These are phyloP conservation scores for Irpex sp. DNA, from an alignment of 1,284 basidiomycete species.

Conservation along the genomic window DNA sequence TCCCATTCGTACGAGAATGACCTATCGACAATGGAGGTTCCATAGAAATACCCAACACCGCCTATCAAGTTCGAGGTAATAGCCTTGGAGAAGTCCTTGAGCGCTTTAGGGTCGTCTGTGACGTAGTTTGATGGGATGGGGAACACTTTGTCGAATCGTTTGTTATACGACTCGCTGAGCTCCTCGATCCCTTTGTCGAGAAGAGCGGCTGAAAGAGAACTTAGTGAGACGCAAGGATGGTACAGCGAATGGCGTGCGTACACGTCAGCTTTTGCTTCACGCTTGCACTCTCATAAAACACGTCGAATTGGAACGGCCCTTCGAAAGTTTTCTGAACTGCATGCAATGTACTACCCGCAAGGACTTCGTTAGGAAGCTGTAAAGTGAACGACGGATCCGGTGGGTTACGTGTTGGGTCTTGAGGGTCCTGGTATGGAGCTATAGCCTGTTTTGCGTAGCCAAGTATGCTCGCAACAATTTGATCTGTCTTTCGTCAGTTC, in stretches of 20 bases:
- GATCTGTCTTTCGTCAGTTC: constrained; percentile 41
- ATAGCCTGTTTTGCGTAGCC: constrained; percentile 54
- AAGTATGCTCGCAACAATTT: constrained; percentile 63
- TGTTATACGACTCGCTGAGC: constrained; percentile 57
- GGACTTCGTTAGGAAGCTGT: constrained; percentile 71
- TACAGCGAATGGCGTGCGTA: constrained; percentile 31
- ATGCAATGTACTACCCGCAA: constrained; percentile 74
- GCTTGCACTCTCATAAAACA: constrained; percentile 78
- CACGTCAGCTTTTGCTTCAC: constrained; percentile 57
- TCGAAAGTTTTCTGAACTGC: constrained; percentile 85
- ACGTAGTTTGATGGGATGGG: constrained; percentile 58
- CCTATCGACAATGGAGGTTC: constrained; percentile 83
- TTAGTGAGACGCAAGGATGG: constrained; percentile 12
- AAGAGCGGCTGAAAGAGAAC: constrained; percentile 40
- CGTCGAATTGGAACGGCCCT: constrained; percentile 82
- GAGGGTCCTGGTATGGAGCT: constrained; percentile 49
- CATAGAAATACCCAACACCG: constrained; percentile 93
- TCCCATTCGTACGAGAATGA: constrained; percentile 89
- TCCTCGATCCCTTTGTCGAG: constrained; percentile 69
- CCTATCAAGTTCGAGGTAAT: constrained; percentile 88
- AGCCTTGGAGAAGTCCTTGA: constrained; percentile 77
- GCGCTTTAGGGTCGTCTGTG: constrained; percentile 41
- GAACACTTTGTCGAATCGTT: constrained; percentile 69
- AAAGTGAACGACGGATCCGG: constrained; percentile 83
- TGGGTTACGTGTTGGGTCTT: constrained; percentile 31